Conservation (phyloP, 2,329 filamentous ascomycete genomes). For the Stagonosporopsis tanaceti region DNA sequence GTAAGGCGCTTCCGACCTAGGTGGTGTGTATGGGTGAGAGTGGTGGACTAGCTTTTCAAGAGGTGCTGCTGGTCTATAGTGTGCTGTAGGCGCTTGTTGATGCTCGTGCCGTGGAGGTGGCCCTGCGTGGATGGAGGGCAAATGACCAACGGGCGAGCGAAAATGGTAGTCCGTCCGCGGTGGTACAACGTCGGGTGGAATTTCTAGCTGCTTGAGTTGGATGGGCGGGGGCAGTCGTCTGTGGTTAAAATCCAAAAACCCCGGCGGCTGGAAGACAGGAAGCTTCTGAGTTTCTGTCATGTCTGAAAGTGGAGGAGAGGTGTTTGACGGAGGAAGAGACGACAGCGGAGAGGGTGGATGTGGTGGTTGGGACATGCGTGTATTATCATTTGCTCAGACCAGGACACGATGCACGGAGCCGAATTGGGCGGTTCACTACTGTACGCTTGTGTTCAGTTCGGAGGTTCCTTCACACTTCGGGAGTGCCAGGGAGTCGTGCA, state of each 20-base stretch:
- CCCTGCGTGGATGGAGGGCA: slow-evolving; percentile 47
- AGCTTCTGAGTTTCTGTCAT: slow-evolving; percentile 58
- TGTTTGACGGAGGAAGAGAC: slow-evolving; percentile 52
- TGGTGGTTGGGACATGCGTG: slow-evolving; percentile 55
- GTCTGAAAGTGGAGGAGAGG: slow-evolving; percentile 43
- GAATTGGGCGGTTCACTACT: slow-evolving; percentile 47
- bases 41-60: slow-evolving; percentile 48
- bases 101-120: slow-evolving; percentile 42
- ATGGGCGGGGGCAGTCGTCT: slow-evolving; percentile 52
- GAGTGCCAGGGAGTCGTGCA: slow-evolving; percentile 49
- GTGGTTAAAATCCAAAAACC: slow-evolving; percentile 51
- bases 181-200: slow-evolving; percentile 49
- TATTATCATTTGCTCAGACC: slow-evolving; percentile 52
- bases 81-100: slow-evolving; percentile 32
- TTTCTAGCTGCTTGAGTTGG: slow-evolving; percentile 50
- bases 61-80: slow-evolving; percentile 40
- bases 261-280: slow-evolving; percentile 51
- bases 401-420: slow-evolving; percentile 52
- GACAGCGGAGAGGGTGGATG: slow-evolving; percentile 50
- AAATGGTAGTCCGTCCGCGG: slow-evolving; percentile 49
- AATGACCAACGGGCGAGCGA: slow-evolving; percentile 50
- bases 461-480: slow-evolving; percentile 46
- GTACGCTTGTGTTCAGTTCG: slow-evolving; percentile 42
- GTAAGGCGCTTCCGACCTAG: slow-evolving; percentile 50
- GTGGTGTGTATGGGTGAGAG: slow-evolving; percentile 50